Base-by-base conservation (phyloP, 495 filamentous ascomycete genomes). In the Penicillium crystallinum region DNA sequence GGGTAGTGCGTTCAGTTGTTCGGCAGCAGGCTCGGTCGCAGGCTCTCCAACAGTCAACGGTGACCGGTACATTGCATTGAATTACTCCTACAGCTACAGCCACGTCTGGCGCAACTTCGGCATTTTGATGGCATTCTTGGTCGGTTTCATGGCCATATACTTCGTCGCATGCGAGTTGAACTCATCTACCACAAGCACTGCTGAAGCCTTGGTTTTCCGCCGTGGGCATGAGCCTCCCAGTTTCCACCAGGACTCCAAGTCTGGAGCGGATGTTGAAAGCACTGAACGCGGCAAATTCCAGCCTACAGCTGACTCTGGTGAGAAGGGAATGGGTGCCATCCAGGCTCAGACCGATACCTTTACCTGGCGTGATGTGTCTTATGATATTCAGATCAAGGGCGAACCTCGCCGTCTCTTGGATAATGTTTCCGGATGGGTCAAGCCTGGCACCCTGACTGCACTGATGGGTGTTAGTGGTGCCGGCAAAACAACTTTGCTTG, bases 291-390 rank as follows among this genome's bases (percentile, higher is more conserved):
- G 51, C 12, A 44, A 36, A 9, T 39, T 36, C 7, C 41, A 46
- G n/a, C 33, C 39, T 21, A 47, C 53, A 0, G 37, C 59, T 4
- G 72, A 61, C 19, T 64, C 65, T 15, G 63, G 69, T 25, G 66
- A 67, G 22, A 47, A 72, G 11, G 68, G 67, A 10, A 52, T 81
- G 15, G 58, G 76, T 46, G 47, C 44, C 37, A 61, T 79, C 31
- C 66, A 73, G 35, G 54, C 57, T 44, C 72, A 75, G 37, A 62
- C 61, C 1, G 83, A 83, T 47, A 81, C 91, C 30, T 82, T 92
- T 53, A 88, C 84, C 4, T 92, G 85, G 86, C 79, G 85, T 54
- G 76, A 86, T 52, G 77, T 95, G 9, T 80, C 73, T 53, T 92
- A 91, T 53, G 79, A 80, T 21, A 84, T 89, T 31, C 77, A 80